Percentiles rank a stretch among this genome's conserved stretches.
phyloP scores from a whole-genome alignment of 2,329 filamentous ascomycete genomes.

The Talaromyces pinophilus region DNA sequence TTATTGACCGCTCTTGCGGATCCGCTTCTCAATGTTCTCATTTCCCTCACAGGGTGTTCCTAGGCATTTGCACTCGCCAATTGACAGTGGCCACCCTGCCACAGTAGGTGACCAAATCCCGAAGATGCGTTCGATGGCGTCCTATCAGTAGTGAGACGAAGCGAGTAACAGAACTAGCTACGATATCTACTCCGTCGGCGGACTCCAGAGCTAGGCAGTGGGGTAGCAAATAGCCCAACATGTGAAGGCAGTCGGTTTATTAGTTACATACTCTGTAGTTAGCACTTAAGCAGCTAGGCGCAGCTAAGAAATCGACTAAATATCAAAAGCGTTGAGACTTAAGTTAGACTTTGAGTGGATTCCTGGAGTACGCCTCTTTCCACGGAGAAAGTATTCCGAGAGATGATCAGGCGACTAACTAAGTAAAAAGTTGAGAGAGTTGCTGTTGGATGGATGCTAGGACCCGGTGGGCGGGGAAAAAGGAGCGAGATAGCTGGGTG shows the following conservation, averaged over 20 bases:
- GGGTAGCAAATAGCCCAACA: background rate
- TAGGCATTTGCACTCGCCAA: background rate
- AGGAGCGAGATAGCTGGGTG: background rate
- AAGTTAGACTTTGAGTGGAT: constrained; percentile 8
- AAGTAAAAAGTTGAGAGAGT: background rate
- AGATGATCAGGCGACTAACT: constrained; percentile 1
- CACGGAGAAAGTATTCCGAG: background rate
- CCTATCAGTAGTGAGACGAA: constrained; percentile 1
- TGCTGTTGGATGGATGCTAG: background rate
- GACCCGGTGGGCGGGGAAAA: background rate
- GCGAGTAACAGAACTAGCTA: background rate
- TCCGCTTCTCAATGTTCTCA: background rate
- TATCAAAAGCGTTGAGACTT: constrained; percentile 6
- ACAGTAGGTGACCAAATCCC: background rate
- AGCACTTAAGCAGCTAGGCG: background rate
- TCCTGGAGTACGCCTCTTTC: background rate
- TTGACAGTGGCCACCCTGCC: background rate
- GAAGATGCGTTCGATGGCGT: background rate
- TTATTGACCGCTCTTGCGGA: constrained; percentile 6
- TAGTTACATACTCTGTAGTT: background rate
- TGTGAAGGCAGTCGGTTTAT: background rate
- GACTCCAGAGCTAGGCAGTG: background rate
- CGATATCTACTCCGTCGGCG: background rate
- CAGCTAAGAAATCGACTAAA: background rate
- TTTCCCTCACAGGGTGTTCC: background rate